phyloP scores from a whole-genome alignment of 2,329 filamentous ascomycete species.

The Sporothrix humicola region DNA sequence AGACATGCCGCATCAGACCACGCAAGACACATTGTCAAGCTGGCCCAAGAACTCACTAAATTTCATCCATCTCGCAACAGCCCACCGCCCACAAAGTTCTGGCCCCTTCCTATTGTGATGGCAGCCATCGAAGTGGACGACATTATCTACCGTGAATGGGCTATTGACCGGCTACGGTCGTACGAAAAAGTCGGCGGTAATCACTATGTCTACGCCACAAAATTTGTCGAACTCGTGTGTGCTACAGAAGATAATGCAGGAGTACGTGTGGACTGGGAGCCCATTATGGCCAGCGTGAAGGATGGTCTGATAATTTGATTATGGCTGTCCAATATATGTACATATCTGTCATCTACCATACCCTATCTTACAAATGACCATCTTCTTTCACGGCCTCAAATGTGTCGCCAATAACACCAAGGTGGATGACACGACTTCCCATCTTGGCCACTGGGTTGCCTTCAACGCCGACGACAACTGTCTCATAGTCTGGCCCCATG shows the following conservation, averaged over 20 bases:
- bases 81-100: constrained; percentile 23
- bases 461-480: constrained; percentile 22
- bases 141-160: constrained; percentile 25
- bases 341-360: no score
- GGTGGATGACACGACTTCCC: constrained; percentile 17
- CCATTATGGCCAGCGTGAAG: background rate
- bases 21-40: background rate
- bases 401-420: constrained; percentile 2
- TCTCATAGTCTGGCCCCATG: constrained; percentile 1
- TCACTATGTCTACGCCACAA: constrained; percentile 18
- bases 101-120: constrained; percentile 25
- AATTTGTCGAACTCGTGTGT: constrained; percentile 10
- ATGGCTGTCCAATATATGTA: background rate
- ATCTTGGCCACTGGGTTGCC: constrained; percentile 26
- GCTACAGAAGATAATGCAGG: constrained; percentile 4
- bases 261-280: constrained; percentile 24
- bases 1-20: background rate
- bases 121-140: constrained; percentile 25
- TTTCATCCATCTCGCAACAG: background rate
- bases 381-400: background rate
- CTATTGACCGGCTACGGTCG: background rate
- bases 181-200: constrained; percentile 20
- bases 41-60: constrained; percentile 8
- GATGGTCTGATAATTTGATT: constrained; percentile 11
- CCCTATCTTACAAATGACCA: constrained; percentile 11